Base-by-base conservation (phyloP, 768 basidiomycete genomes). In the Rhizopogon rudus region DNA sequence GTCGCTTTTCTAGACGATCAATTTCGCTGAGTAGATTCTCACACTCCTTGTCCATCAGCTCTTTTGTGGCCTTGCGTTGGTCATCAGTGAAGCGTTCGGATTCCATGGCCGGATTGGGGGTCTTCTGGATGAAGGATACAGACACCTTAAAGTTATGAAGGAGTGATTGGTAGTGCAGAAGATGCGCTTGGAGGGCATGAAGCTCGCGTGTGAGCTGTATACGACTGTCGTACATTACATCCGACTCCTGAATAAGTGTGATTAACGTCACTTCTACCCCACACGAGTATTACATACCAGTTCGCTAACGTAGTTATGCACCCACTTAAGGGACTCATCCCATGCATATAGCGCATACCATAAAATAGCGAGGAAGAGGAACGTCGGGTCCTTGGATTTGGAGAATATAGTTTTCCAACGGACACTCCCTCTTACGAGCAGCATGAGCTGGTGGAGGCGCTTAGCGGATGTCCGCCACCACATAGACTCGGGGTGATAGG, bases 301-400 rank as follows among this genome's bases (percentile, higher is more conserved):
- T 31, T 58, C 66, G 56, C 75, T 77, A 28, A 83, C 76, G 57
- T 85, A 79, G 7, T 63, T 56, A 58, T 80, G 81, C 29, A 85
- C 62, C 7, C 65, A 60, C 62, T 83, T 81, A 31, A 83, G 71
- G 3, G 80, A 69, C 61, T 85, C 82, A 52, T 85, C 83, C 81
- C 83, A 85, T 1, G 81, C 73, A 59, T 85, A 84, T 25, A 83
- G 65, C 1, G 79, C 77, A 60, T 83, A 81, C 83, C 83, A 85
- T 43, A 84, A 64, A 31, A 77, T 70, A 42, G 77, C 73, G 6
- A 84, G 59, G 43, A 84, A 69, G 8, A 84, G 60, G 53, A 83
- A 82, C 0, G 82, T 84, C 6, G 82, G 80, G 54, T 84, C 83
- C 5, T 66, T 70, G 50, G 51, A 60, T 6, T 17, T 54, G 0